These are phyloP conservation scores for Phyllosticta citriasiana DNA, from an alignment of 2,329 filamentous ascomycete genomes.

Conservation along the genomic window DNA sequence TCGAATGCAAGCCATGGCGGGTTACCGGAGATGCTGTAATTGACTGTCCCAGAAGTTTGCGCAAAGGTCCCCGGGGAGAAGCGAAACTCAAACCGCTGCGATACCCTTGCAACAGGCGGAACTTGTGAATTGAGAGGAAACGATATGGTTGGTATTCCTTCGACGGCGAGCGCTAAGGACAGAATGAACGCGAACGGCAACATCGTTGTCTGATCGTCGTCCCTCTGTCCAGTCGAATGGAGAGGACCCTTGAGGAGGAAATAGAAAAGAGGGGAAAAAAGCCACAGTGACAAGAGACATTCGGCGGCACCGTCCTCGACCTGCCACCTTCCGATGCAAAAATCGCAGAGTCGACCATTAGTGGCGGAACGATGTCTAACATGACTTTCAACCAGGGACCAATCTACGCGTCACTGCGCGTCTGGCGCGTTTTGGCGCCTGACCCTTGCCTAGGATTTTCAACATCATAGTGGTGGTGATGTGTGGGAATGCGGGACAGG, in stretches of 20 bases:
- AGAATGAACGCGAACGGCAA: slow-evolving; percentile 15
- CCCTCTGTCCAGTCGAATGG: neutral
- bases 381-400: slow-evolving; percentile 15
- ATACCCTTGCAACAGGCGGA: slow-evolving; percentile 64
- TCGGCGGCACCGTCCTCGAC: slow-evolving; percentile 3
- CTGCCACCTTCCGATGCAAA: slow-evolving; percentile 18
- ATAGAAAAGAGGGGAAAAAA: slow-evolving; percentile 14
- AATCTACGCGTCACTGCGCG: slow-evolving; percentile 12
- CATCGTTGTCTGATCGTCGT: slow-evolving; percentile 4
- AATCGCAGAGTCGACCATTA: slow-evolving; percentile 16
- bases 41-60: slow-evolving; percentile 45
- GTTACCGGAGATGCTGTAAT: slow-evolving; percentile 55
- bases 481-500: slow-evolving; percentile 21
- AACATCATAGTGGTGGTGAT: neutral
- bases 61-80: slow-evolving; percentile 68
- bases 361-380: slow-evolving; percentile 13
- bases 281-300: neutral
- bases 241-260: neutral
- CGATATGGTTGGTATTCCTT: slow-evolving; percentile 30
- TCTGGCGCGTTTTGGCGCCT: slow-evolving; percentile 16
- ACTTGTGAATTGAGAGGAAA: slow-evolving; percentile 82
- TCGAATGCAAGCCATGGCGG: slow-evolving; percentile 71
- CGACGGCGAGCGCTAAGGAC: slow-evolving; percentile 14
- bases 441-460: slow-evolving; percentile 14
- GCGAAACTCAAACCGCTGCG: slow-evolving; percentile 56